These are phyloP conservation scores for Fusarium torreyae DNA, from an alignment of 2,329 filamentous ascomycete species.

Conservation along the genomic window DNA sequence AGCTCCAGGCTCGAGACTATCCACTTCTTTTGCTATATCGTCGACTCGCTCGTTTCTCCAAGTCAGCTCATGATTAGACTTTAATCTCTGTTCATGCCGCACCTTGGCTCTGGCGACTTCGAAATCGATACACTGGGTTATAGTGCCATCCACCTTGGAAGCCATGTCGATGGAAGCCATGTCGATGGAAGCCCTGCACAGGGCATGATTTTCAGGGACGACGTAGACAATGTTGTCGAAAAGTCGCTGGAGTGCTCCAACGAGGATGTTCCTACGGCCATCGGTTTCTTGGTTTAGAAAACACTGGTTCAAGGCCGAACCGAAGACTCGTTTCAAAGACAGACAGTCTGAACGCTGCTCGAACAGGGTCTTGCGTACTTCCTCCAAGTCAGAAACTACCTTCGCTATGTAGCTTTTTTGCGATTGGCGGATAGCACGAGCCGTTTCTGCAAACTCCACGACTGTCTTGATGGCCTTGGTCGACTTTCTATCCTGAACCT, in stretches of 20 bases:
- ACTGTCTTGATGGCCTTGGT: conserved; percentile 10
- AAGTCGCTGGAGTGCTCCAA: conserved; percentile 13
- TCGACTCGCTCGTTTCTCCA: neutral
- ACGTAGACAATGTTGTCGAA: conserved; percentile 8
- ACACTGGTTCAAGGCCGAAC: conserved; percentile 4
- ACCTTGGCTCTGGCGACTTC: conserved; percentile 1
- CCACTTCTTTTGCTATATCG: neutral
- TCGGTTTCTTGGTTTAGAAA: conserved; percentile 1
- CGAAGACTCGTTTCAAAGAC: conserved; percentile 3
- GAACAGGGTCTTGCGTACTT: conserved; percentile 1
- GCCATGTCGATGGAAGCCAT: conserved; percentile 9
- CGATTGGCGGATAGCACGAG: neutral
- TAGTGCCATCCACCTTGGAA: conserved; percentile 2
- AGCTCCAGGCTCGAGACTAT: neutral
- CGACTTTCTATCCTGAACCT: neutral
- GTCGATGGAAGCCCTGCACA: conserved; percentile 1
- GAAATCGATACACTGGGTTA: conserved; percentile 12
- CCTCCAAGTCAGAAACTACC: neutral
- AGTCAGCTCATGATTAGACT: neutral
- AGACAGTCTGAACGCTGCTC: neutral
- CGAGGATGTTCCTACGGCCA: conserved; percentile 6
- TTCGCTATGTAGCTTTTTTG: neutral
- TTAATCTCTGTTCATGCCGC: conserved; percentile 1
- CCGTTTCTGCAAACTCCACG: neutral
- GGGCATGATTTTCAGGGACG: neutral